Base-by-base conservation (phyloP, 2,329 filamentous ascomycete genomes). In the Exophiala bonariae region DNA sequence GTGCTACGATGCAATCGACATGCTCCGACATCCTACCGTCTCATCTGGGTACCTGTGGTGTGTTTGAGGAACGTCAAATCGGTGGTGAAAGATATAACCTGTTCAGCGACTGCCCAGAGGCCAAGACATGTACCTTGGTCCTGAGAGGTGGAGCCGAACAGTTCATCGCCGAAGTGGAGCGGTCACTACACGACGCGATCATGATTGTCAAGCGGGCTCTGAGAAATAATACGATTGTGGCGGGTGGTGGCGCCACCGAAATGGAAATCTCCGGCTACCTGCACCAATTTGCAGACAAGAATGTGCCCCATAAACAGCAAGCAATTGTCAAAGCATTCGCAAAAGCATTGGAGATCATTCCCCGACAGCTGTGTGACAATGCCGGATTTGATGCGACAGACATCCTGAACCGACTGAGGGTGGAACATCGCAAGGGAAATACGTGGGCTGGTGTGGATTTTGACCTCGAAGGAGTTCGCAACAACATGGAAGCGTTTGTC, bases 151-250 rank as follows among this genome's bases (percentile, higher is more conserved):
- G 93, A 57, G 93, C 93, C 28, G 93, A 99, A 76, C 93, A 99
- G 70, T 99, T 99, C 74, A 99, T 99, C 62, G 93, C 93, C 49
- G 93, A 99, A 71, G 93, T 96, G 2, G 93, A 99, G 77, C 88
- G 93, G 56, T 96, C 89, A 66, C 81, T 99, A 58, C 93, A 99
- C 77, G 93, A 99, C 64, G 93, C 93, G 61, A 97, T 99, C 72
- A 99, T 99, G 93, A 96, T 99, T 63, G 93, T 99, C 66, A 97
- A 97, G 82, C 90, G 95, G 53, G 89, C 93, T 20, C 89, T 97
- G 71, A 89, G 89, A 76, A 95, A 97, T 78, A 86, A 86, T 65
- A 87, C 82, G 66, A 96, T 99, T 58, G 93, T 99, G 19, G 93
- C 91, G 36, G 93, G 93, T 61, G 93, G 93, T 61, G 93, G 93